Evolutionary conservation across 2,329 filamentous ascomycete genomes (phyloP), one percentile per base, ranked within the genome.

Genomic region (Aspergillus sp.): DNA sequence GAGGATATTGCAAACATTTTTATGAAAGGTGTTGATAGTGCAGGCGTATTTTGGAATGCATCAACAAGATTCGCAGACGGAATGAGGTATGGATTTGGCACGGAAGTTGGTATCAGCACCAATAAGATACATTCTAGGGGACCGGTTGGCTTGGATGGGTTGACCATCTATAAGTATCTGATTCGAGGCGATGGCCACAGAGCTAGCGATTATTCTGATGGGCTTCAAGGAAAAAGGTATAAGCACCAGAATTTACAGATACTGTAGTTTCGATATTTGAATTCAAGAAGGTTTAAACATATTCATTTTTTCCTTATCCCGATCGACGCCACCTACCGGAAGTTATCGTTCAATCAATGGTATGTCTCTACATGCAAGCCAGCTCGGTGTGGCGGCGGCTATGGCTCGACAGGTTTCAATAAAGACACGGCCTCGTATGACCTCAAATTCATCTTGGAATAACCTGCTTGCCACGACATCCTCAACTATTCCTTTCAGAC

Each of bases 131-230:
- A 99, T 73, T 90, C 91, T 1, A 82, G 95, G 51, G 95, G 95
- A 0, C 95, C 95, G 0, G 95, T 99, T 5, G 95, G 95, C 1
- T 79, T 99, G 52, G 95, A 98, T 70, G 95, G 95, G 0, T 77
- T 99, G 73, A 96, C 91, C 72, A 98, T 98, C 61, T 97, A 99
- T 79, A 97, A 97, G 80, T 99, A 97, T 80, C 86, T 95, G 75
- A 83, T 99, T 62, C 82, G 89, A 39, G 95, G 93, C 0, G 80
- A 85, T 58, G 95, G 93, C 9, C 95, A 99, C 65, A 82, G 87
- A n/a, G 91, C 90, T 20, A 84, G 84, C 0, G 86, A 86, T 54
- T 98, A 97, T 71, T 72, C 70, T 41, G 76, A 75, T 19, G 83
- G 82, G 27, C 27, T 9, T 2, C 73, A 75, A 22, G 82, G 81